Conservation (phyloP, 1,284 basidiomycete genomes). For the Marasmius oreades region DNA sequence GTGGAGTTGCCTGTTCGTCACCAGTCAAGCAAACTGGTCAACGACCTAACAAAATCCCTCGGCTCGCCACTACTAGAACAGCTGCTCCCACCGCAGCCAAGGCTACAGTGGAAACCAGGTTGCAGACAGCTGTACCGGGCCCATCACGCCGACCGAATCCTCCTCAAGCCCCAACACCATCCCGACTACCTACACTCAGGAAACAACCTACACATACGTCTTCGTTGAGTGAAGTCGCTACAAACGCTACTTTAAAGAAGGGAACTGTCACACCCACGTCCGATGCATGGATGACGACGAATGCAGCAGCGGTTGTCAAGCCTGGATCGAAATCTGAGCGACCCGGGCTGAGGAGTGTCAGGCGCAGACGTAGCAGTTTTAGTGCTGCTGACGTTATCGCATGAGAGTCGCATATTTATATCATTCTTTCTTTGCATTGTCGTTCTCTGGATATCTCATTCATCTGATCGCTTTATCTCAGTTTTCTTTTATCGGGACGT, state of each 20-base stretch:
- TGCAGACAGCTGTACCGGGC: conserved; percentile 37
- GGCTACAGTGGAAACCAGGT: conserved; percentile 42
- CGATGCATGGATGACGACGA: conserved; percentile 72
- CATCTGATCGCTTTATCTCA: neutral
- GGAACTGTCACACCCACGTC: conserved; percentile 32
- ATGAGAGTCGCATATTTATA: conserved; percentile 29
- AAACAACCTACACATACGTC: conserved; percentile 44
- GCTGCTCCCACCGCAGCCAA: conserved; percentile 25
- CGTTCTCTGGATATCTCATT: conserved; percentile 6
- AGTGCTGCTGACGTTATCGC: conserved; percentile 78
- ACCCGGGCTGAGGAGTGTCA: conserved; percentile 64
- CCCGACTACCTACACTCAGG: conserved; percentile 68
- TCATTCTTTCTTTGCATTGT: conserved; percentile 8
- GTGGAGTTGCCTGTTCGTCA: conserved; percentile 32
- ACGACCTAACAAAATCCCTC: conserved; percentile 73
- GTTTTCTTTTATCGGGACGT: conserved; percentile 5
- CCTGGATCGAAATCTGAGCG: conserved; percentile 65
- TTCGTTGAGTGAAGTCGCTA: conserved; percentile 51
- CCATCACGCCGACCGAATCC: conserved; percentile 30
- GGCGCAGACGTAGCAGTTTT: conserved; percentile 77
- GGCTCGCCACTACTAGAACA: conserved; percentile 42
- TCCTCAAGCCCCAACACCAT: conserved; percentile 62
- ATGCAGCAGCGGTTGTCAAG: conserved; percentile 62
- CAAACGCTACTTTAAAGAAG: conserved; percentile 32
- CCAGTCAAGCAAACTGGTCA: conserved; percentile 36